A percentile compares a stretch with the other conserved stretches of the same genome.
These are phyloP conservation scores for Suillus ampliporus DNA, from an alignment of 768 basidiomycete species.

Conservation along the genomic window DNA sequence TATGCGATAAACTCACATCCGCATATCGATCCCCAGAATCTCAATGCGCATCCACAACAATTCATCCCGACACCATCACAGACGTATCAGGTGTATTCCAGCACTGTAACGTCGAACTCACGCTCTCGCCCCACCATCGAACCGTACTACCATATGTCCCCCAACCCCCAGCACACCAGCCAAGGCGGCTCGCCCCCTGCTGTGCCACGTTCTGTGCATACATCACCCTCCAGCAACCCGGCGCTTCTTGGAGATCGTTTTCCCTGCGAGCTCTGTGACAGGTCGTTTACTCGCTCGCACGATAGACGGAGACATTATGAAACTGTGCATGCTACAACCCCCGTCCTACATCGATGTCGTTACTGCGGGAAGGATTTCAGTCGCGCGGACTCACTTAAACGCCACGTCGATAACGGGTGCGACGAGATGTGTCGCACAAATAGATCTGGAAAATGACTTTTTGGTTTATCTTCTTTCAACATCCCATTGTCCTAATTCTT, in stretches of 20 bases:
- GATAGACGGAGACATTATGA: constrained; percentile 85
- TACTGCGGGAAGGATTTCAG: constrained; percentile 82
- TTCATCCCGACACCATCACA: constrained; percentile 60
- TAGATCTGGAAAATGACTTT: constrained; percentile 23
- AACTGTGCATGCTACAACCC: constrained; percentile 70
- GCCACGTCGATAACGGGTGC: constrained; percentile 84
- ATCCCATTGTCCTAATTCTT: constrained; percentile 4
- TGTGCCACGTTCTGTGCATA: constrained; percentile 21
- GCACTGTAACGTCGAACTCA: constrained; percentile 30
- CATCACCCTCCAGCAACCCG: constrained; percentile 27
- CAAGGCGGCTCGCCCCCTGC: constrained; percentile 2
- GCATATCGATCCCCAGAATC: constrained; percentile 21
- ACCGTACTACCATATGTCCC: constrained; percentile 48
- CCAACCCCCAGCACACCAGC: constrained; percentile 41
- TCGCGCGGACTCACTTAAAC: constrained; percentile 79
- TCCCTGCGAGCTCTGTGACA: constrained; percentile 75
- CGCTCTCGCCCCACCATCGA: constrained; percentile 38
- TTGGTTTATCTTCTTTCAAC: constrained; percentile 8
- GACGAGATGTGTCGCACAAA: constrained; percentile 60
- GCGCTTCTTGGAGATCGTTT: constrained; percentile 61
- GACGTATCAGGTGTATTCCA: constrained; percentile 41
- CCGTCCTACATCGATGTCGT: constrained; percentile 70
- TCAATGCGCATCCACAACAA: constrained; percentile 30
- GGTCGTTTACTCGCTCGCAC: constrained; percentile 81
- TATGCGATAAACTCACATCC: constrained; percentile 13